Base-by-base conservation (phyloP, 2,329 filamentous ascomycete species). In the Moelleriella libera region DNA sequence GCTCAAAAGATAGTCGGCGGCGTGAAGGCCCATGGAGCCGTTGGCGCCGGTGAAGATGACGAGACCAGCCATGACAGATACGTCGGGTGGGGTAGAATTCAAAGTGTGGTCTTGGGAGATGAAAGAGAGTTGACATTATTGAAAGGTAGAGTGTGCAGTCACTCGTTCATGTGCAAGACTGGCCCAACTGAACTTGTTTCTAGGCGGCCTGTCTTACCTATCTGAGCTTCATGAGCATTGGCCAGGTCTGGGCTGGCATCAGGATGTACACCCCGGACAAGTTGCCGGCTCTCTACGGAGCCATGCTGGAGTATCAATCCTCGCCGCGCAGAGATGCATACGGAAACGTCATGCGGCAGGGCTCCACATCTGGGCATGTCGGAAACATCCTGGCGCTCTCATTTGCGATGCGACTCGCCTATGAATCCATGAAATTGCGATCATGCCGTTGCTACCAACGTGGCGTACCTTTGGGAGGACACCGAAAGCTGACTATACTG, bases 201-300 rank as follows among this genome's bases (percentile, higher is more conserved):
- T 21, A 41, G 40, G 40, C 14, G 40, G 40, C 14, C 46, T 49
- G 11, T 44, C 29, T 8, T 31, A 21, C 14, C 43, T 41, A 14
- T 41, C 40, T n/a, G 40, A 41, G 10, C 40, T 41, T 21, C 14
- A 41, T 21, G 40, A 56, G 60, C 1, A 62, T 60, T 11, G 63
- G 61, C 10, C 32, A 58, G 2, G 57, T 72, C 45, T 68, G 65
- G 62, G 67, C 64, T 34, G 65, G 66, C 11, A 41, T 41, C 40
- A 41, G 40, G 14, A 41, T 21, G 10, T 41, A 41, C 14, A n/a
- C 6, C 12, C 39, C 47, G 58, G 40, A 41, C 40, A 41, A 41
- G 5, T 55, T 59, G 30, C 53, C 55, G 5, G 66, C 62, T 50
- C 42, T 51, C 40, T 59, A 58, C 49, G n/a, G 9, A 5, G 41